These are phyloP conservation scores for Penicillium steckii DNA, from an alignment of 495 filamentous ascomycete species.

Conservation along the genomic window DNA sequence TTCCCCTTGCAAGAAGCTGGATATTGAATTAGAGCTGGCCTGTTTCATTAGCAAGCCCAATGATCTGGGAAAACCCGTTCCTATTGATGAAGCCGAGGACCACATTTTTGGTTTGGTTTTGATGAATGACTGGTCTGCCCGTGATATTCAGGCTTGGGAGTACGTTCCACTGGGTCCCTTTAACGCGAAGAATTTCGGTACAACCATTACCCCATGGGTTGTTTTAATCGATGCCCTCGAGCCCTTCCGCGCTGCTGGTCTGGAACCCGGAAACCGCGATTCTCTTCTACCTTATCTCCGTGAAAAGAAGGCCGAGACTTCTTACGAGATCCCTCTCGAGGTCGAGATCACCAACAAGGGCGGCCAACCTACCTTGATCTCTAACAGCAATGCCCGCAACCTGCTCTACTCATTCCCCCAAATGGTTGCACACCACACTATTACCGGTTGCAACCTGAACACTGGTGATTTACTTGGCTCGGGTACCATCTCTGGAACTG, in stretches of 20 bases:
- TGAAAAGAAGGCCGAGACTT: conserved; percentile 59
- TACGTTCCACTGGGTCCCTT: conserved; percentile 85
- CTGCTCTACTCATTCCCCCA: conserved; percentile 91
- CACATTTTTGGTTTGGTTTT: conserved; percentile 84
- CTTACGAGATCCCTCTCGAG: conserved; percentile 74
- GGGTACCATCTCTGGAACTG: conserved; percentile 83
- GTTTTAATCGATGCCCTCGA: conserved; percentile 82
- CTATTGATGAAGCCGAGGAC: conserved; percentile 67
- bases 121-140: conserved; percentile 92
- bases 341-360: conserved; percentile 69
- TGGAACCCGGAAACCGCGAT: conserved; percentile 59
- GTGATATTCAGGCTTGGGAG: conserved; percentile 91
- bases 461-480: conserved; percentile 84
- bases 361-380: conserved; percentile 64
- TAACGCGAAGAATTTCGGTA: conserved; percentile 92
- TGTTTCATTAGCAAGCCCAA: conserved; percentile 73
- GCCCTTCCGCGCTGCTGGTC: conserved; percentile 58
- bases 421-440: conserved; percentile 90
- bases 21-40: conserved; percentile 87
- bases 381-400: conserved; percentile 62
- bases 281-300: conserved; percentile 67
- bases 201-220: conserved; percentile 85
- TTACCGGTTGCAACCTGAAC: conserved; percentile 79
- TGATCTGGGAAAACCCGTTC: conserved; percentile 60
- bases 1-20: conserved; percentile 63